Evolutionary conservation across 495 filamentous ascomycete genomes (phyloP), one percentile per base, ranked within the genome.

Genomic region (Penicillium waksmanii): DNA sequence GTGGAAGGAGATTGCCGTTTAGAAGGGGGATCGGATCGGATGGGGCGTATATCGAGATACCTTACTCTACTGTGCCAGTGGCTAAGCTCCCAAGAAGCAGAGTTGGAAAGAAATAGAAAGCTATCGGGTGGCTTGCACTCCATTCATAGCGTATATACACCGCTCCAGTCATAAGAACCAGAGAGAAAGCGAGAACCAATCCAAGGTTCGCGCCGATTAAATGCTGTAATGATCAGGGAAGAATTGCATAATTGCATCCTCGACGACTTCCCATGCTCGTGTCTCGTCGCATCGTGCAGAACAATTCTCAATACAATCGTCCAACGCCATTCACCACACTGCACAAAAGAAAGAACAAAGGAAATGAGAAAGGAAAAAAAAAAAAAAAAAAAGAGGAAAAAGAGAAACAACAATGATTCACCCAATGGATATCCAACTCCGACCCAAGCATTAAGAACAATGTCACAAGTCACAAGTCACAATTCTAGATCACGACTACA

Each of bases 401-500:
- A 53, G 60, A 61, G 21, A 61, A 51, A 56, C 21, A 42, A 61
- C 62, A 67, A 64, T 44, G 63, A 66, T 38, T 27, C 38, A 51
- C 42, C 42, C 63, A 56, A 53, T 53, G 56, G 55, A 56, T 59
- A 62, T 59, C 58, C 62, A 69, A 67, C 64, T 64, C 62, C 61
- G 67, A 44, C 56, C 15, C 59, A 60, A 65, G 54, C 60, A 33
- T 42, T 60, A 66, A 48, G 63, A 53, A 53, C 44, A 59, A 64
- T 52, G 56, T 50, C 36, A 46, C 27, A 47, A 25, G 17, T 25
- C 15, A 43, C 15, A 48, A 38, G 51, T 12, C 3, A 36, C 42
- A 43, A 36, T 17, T 5, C 64, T 71, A 80, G 55, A 80, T 77
- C 57, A 80, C 78, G 53, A 80, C 72, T 55, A 80, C 75, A 64